A percentile compares a stretch with the other conserved stretches of the same genome.
Conservation (phyloP, 805 yeast species). For the Lipomyces mesembrius region DNA sequence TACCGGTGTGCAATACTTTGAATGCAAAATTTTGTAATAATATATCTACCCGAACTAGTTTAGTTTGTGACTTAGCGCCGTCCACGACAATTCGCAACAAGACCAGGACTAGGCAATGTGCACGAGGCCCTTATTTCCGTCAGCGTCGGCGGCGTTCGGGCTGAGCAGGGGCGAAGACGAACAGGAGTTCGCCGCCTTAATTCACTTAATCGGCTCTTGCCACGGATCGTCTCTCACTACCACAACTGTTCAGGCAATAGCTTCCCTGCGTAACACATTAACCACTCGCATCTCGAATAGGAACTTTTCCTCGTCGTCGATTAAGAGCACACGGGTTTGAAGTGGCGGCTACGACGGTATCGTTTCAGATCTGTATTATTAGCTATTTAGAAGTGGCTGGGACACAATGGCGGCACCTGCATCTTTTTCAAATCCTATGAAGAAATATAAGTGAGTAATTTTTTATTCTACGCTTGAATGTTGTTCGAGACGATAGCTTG, state of each 20-base stretch:
- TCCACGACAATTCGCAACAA: neutral
- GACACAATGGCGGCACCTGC: conserved; percentile 22
- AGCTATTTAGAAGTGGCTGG: neutral
- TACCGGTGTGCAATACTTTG: no score
- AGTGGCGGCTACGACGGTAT: neutral
- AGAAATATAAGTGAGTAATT: conserved; percentile 48
- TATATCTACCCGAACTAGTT: neutral
- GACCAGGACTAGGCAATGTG: neutral
- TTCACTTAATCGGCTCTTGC: neutral
- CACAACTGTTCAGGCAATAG: neutral
- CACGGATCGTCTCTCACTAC: neutral
- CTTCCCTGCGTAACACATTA: neutral
- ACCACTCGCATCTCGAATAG: neutral
- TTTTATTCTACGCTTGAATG: neutral
- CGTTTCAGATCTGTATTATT: neutral
- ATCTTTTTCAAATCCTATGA: conserved; percentile 41
- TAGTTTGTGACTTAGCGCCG: neutral
- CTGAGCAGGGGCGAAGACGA: neutral
- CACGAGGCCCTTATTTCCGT: neutral
- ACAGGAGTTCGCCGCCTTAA: no score
- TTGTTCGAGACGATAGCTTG: neutral
- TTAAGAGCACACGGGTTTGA: neutral
- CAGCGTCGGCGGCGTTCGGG: neutral
- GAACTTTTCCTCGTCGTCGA: neutral
- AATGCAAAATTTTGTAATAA: no score